Percentiles rank a stretch among this genome's conserved stretches.
These are phyloP conservation scores for Vicia sativa DNA, from an alignment of 306 rosid genomes.

Conservation along the genomic window DNA sequence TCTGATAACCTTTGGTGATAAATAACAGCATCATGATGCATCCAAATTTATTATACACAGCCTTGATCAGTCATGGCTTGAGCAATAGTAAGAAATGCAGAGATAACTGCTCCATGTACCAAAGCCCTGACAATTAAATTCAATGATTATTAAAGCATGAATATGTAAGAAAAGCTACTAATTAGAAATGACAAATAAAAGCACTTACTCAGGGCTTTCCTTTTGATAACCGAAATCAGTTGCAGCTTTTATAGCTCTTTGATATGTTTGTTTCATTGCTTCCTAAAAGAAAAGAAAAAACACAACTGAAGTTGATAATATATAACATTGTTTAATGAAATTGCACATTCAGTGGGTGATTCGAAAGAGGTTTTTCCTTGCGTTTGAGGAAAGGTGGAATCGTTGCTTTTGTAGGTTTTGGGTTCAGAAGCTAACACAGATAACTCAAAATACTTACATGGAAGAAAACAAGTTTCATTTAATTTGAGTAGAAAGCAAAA, in stretches of 20 bases:
- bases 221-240: constrained; percentile 78
- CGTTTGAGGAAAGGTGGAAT: too few species aligned
- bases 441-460: neutral
- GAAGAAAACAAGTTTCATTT: neutral
- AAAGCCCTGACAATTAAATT: constrained; percentile 62
- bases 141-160: neutral
- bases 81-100: constrained; percentile 87
- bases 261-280: constrained; percentile 92
- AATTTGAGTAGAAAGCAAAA: constrained; percentile 1
- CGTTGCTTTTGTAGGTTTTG: too few species aligned
- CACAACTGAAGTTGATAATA: too few species aligned
- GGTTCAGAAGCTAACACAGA: too few species aligned
- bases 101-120: constrained; percentile 89
- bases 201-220: constrained; percentile 90
- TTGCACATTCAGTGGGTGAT: too few species aligned
- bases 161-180: constrained; percentile 13
- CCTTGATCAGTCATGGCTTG: constrained; percentile 99
- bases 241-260: constrained; percentile 90
- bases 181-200: constrained; percentile 17
- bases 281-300: constrained; percentile 57
- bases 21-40: constrained; percentile 37
- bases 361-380: neutral
- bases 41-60: constrained; percentile 62
- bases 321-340: neutral
- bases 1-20: constrained; percentile 26